Evolutionary conservation across 1,139 yeast genomes (phyloP).

Genomic region (Wickerhamomyces sp.): DNA sequence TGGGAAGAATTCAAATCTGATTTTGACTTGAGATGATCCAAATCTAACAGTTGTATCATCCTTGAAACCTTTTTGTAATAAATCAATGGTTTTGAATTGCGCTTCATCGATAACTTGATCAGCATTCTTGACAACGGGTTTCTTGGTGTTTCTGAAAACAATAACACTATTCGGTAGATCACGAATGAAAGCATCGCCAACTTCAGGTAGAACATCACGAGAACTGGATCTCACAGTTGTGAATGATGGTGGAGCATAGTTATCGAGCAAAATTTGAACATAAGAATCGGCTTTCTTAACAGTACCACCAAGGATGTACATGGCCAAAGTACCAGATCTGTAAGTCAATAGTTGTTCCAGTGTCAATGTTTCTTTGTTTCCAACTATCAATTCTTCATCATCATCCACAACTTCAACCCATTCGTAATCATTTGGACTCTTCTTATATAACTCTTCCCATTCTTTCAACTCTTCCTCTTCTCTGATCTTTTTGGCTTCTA

Average conservation of each 20-base stretch:
- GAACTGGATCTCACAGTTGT: slow-evolving; percentile 39
- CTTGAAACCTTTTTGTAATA: slow-evolving; percentile 44
- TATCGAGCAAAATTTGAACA: slow-evolving; percentile 62
- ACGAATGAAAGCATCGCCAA: slow-evolving; percentile 58
- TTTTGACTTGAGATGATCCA: slow-evolving; percentile 37
- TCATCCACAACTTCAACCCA: slow-evolving; percentile 52
- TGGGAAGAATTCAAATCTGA: slow-evolving; percentile 59
- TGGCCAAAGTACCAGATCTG: slow-evolving; percentile 58
- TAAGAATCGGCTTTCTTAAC: slow-evolving; percentile 44
- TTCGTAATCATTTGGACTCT: slow-evolving; percentile 58
- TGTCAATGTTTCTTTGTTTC: slow-evolving; percentile 42
- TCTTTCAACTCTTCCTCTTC: slow-evolving; percentile 38
- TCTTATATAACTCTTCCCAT: slow-evolving; percentile 44
- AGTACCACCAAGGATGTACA: slow-evolving; percentile 46
- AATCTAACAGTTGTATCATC: slow-evolving; percentile 44
- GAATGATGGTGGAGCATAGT: slow-evolving; percentile 54
- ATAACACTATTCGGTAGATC: slow-evolving; percentile 60
- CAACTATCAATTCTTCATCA: slow-evolving; percentile 33
- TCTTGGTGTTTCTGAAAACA: slow-evolving; percentile 51
- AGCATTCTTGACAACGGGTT: slow-evolving; percentile 39
- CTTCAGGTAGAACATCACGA: slow-evolving; percentile 29
- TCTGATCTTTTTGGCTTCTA: slow-evolving; percentile 31
- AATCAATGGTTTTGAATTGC: slow-evolving; percentile 44
- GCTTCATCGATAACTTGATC: slow-evolving; percentile 49
- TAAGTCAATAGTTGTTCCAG: slow-evolving; percentile 47